A percentile compares a stretch with the other conserved stretches of the same genome.
Evolutionary conservation across 163 green algal genomes (phyloP).

Genomic region (Volvox carteri): DNA sequence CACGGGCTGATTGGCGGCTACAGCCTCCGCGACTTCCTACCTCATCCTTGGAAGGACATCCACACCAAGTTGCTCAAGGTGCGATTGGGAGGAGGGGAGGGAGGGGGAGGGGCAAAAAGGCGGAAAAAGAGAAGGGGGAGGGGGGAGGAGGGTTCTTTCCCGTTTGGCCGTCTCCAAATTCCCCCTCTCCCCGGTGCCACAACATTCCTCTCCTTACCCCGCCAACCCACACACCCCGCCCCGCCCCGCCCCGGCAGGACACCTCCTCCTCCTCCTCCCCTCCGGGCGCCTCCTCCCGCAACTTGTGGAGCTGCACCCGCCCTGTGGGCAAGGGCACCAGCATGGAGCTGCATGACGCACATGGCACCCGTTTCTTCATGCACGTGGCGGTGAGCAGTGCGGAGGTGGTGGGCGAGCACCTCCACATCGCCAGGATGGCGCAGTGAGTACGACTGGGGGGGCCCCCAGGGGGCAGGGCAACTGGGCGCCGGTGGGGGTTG

Average conservation of each 20-base stretch:
- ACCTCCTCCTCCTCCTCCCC: not conserved
- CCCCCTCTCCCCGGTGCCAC: not conserved
- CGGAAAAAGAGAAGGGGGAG: not conserved
- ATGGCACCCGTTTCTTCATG: slow-evolving; percentile 1
- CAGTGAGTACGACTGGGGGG: not conserved
- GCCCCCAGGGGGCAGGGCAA: too few species aligned
- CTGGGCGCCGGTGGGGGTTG: too few species aligned
- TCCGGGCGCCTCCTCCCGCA: not conserved
- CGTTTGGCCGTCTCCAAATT: not conserved
- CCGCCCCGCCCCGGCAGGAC: slow-evolving; percentile 1
- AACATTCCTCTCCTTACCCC: not conserved
- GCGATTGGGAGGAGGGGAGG: not conserved
- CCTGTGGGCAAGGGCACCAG: not conserved
- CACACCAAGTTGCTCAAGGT: slow-evolving; percentile 30
- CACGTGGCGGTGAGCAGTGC: not conserved
- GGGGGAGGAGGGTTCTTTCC: not conserved
- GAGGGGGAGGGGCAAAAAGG: not conserved
- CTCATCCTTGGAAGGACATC: slow-evolving; percentile 4
- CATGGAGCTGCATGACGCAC: slow-evolving; percentile 27
- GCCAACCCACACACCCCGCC: not conserved
- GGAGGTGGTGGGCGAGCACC: slow-evolving; percentile 25
- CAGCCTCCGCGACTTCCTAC: slow-evolving; percentile 30
- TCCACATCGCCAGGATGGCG: slow-evolving; percentile 2
- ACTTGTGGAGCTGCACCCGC: slow-evolving; percentile 18
- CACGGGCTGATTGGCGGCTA: slow-evolving; percentile 15